These are phyloP conservation scores for Macrolepiota dolichaula DNA, from an alignment of 768 basidiomycete genomes.

Conservation along the genomic window DNA sequence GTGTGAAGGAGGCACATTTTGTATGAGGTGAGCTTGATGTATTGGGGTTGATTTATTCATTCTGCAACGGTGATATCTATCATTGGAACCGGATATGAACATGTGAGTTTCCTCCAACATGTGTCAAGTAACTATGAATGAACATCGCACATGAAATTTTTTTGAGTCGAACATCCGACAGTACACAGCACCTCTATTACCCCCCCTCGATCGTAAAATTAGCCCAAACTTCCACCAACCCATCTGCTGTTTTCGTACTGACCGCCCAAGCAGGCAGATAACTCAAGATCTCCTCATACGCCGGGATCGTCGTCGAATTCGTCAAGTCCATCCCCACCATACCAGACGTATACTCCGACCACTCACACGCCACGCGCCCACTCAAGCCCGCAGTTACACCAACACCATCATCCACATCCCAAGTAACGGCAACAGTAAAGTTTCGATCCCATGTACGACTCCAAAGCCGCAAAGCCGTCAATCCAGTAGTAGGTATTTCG, in stretches of 20 bases:
- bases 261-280: constrained; percentile 69
- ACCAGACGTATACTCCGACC: constrained; percentile 62
- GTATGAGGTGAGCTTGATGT: too few relatives aligned
- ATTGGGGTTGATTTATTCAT: too few relatives aligned
- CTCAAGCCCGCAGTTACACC: constrained; percentile 14
- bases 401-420: constrained; percentile 25
- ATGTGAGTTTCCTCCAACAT: too few relatives aligned
- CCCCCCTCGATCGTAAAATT: constrained; percentile 14
- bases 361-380: constrained; percentile 58
- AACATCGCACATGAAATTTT: too few relatives aligned
- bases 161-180: too few relatives aligned
- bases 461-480: constrained; percentile 48
- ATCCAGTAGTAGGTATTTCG: constrained; percentile 24
- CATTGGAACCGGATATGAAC: too few relatives aligned
- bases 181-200: too few relatives aligned
- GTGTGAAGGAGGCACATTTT: too few relatives aligned
- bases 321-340: constrained; percentile 27
- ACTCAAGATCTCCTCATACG: constrained; percentile 59
- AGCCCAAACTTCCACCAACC: constrained; percentile 52
- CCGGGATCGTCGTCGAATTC: constrained; percentile 50
- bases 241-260: constrained; percentile 52
- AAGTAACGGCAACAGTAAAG: constrained; percentile 52
- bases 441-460: constrained; percentile 54
- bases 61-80: too few relatives aligned
- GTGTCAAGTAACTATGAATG: too few relatives aligned